phyloP scores from a whole-genome alignment of 1,139 yeast genomes.

The Ogataea hybrid region DNA sequence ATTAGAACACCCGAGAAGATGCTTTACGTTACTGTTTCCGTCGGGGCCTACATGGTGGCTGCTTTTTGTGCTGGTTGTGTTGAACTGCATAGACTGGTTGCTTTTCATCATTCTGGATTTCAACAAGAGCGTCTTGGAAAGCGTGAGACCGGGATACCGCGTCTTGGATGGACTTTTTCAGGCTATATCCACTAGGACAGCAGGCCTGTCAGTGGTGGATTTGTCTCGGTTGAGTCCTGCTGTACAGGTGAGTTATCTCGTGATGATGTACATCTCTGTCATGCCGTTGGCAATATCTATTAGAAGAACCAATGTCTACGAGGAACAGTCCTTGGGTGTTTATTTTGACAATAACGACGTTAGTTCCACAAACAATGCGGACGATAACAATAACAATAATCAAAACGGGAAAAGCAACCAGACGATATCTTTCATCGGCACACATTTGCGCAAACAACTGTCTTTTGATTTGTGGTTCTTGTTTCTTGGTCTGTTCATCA shows the following conservation, averaged over 20 bases:
- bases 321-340: conserved; percentile 91
- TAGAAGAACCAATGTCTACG: conserved; percentile 95
- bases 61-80: conserved; percentile 62
- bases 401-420: conserved; percentile 24
- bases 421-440: conserved; percentile 59
- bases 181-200: conserved; percentile 91
- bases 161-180: conserved; percentile 83
- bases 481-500: conserved; percentile 77
- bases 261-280: conserved; percentile 98
- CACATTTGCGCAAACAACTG: conserved; percentile 87
- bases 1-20: conserved; percentile 94
- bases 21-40: conserved; percentile 90
- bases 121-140: conserved; percentile 44
- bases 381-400: not conserved
- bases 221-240: conserved; percentile 78
- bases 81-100: conserved; percentile 76
- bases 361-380: conserved; percentile 25
- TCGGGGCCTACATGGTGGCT: conserved; percentile 96
- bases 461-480: conserved; percentile 96
- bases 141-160: conserved; percentile 62
- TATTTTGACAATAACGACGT: conserved; percentile 43
- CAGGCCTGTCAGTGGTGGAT: conserved; percentile 79
- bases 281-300: conserved; percentile 94
- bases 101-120: conserved; percentile 79
- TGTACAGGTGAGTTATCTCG: conserved; percentile 86